Conservation (phyloP, 2,329 filamentous ascomycete species). For the Metarhizium album region DNA sequence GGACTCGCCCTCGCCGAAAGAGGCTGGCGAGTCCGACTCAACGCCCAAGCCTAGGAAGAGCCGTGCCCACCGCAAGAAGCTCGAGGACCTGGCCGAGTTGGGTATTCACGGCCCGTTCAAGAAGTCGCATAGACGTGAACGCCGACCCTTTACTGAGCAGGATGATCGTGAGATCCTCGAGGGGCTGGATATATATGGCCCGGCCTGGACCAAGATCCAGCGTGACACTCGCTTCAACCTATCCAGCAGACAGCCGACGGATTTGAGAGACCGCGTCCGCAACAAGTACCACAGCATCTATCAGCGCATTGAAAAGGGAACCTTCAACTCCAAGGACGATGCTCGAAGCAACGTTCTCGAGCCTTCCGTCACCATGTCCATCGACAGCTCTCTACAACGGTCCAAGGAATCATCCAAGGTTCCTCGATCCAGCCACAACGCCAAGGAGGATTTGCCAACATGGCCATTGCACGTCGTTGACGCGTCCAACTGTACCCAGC, state of each 20-base stretch:
- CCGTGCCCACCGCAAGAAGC: constrained; percentile 43
- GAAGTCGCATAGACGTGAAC: constrained; percentile 48
- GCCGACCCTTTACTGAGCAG: constrained; percentile 49
- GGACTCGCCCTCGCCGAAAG: constrained; percentile 17
- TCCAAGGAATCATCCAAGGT: constrained; percentile 27
- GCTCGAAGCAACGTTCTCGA: constrained; percentile 33
- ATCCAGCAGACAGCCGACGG: constrained; percentile 49
- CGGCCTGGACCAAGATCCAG: constrained; percentile 56
- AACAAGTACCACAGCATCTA: constrained; percentile 54
- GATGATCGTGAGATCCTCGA: constrained; percentile 53
- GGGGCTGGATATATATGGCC: constrained; percentile 48
- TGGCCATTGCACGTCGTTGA: constrained; percentile 30
- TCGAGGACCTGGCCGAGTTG: constrained; percentile 43
- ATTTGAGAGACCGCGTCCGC: constrained; percentile 50
- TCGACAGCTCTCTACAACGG: constrained; percentile 33
- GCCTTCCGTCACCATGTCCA: constrained; percentile 38
- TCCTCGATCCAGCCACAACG: constrained; percentile 28
- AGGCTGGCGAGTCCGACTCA: constrained; percentile 23
- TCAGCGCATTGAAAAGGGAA: constrained; percentile 43
- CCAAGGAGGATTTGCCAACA: constrained; percentile 36
- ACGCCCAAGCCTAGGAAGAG: constrained; percentile 35
- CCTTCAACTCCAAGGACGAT: constrained; percentile 33
- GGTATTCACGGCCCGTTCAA: constrained; percentile 54
- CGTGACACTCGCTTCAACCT: constrained; percentile 47
- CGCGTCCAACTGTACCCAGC: constrained; percentile 15